Percentiles rank a stretch among this genome's conserved stretches.
phyloP scores from a whole-genome alignment of 352 stramenopile genomes.

The Nothophytophthora sp. region DNA sequence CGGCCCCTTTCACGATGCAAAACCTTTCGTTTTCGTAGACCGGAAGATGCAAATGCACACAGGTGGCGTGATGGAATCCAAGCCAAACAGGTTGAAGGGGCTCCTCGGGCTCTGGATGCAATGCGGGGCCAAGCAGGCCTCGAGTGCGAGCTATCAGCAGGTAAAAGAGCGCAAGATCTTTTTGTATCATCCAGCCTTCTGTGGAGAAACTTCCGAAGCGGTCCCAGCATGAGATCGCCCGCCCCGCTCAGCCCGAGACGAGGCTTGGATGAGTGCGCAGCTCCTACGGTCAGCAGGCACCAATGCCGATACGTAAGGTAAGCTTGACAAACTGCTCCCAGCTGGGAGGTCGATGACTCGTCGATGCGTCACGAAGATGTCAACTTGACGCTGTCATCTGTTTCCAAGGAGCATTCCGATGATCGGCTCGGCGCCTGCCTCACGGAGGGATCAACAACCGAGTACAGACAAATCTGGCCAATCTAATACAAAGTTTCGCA shows the following conservation, averaged over 20 bases:
- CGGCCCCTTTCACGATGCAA: neutral
- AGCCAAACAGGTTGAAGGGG: neutral
- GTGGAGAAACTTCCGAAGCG: neutral
- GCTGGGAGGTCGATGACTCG: no score
- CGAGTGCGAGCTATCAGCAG: no score
- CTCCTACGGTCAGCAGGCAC: neutral
- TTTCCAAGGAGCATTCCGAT: neutral
- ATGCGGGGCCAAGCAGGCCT: no score
- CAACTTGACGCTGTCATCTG: no score
- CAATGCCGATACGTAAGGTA: neutral
- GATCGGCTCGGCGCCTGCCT: neutral
- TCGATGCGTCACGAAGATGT: conserved; percentile 14
- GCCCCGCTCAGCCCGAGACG: no score
- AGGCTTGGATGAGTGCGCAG: no score
- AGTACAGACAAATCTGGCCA: no score
- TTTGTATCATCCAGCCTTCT: neutral
- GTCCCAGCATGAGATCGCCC: neutral
- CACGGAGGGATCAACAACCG: neutral
- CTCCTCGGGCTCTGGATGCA: neutral
- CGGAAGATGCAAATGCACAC: conserved; percentile 9
- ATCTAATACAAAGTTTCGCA: no score
- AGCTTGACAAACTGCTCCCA: no score
- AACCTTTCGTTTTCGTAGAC: neutral
- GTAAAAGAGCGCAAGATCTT: conserved; percentile 2
- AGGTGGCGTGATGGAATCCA: conserved; percentile 14